A percentile compares a stretch with the other conserved stretches of the same genome.
Evolutionary conservation across 1,139 yeast genomes (phyloP).

Genomic region (Yamadazyma songkhlaensis): DNA sequence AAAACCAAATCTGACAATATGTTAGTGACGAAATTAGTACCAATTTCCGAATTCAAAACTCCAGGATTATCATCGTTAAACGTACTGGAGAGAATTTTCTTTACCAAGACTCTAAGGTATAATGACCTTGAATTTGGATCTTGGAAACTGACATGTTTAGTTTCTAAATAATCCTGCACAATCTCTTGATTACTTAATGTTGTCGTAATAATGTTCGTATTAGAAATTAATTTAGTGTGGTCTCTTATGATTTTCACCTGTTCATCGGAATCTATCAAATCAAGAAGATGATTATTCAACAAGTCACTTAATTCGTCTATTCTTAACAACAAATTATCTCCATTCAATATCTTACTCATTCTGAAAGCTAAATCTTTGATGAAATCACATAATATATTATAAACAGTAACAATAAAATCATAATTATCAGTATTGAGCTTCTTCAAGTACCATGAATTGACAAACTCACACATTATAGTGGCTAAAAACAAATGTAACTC

Average conservation of each 20-base stretch:
- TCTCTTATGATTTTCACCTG: conserved; percentile 17
- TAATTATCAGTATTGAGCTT: conserved; percentile 39
- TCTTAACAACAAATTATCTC: conserved; percentile 12
- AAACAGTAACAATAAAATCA: conserved; percentile 32
- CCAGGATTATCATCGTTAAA: conserved; percentile 16
- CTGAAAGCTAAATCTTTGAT: conserved; percentile 24
- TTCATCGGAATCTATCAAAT: conserved; percentile 16
- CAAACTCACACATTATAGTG: conserved; percentile 30
- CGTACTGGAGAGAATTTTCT: conserved; percentile 20
- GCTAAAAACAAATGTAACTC: conserved; percentile 38
- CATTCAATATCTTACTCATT: conserved; percentile 14
- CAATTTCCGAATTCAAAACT: conserved; percentile 26
- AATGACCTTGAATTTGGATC: conserved; percentile 6
- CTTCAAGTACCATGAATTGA: conserved; percentile 39
- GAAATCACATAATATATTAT: conserved; percentile 28
- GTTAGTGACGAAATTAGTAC: conserved; percentile 24
- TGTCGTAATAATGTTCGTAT: conserved; percentile 8
- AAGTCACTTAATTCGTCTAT: conserved; percentile 25
- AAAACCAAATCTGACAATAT: conserved; percentile 37
- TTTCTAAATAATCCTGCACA: conserved; percentile 12
- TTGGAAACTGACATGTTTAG: conserved; percentile 20
- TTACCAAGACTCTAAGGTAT: conserved; percentile 26
- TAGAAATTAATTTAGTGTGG: conserved; percentile 1
- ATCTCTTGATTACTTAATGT: conserved; percentile 10
- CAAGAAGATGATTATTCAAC: conserved; percentile 26